phyloP scores from a whole-genome alignment of 176 grass and related monocot species.

The Elaeis guineensis region DNA sequence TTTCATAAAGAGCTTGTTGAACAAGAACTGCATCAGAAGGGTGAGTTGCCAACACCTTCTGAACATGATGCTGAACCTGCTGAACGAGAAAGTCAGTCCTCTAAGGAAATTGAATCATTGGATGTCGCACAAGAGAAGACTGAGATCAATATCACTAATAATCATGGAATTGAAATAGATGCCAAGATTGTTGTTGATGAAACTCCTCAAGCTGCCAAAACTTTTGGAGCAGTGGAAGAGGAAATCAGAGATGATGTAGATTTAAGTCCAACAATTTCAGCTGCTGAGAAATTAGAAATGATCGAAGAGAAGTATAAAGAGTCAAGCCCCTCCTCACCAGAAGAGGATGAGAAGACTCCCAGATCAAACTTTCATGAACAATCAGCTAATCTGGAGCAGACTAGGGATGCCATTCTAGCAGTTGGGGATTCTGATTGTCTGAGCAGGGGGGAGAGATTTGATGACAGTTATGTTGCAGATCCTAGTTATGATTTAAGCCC shows the following conservation, averaged over 20 bases:
- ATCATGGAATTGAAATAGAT: constrained; percentile 44
- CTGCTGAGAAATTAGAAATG: background rate
- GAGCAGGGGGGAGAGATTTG: no score
- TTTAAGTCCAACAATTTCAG: background rate
- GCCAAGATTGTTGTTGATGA: constrained; percentile 42
- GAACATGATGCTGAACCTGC: constrained; percentile 42
- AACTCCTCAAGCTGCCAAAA: constrained; percentile 32
- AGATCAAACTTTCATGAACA: no score
- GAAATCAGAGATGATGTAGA: constrained; percentile 25
- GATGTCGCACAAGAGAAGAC: constrained; percentile 67
- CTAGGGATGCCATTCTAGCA: no score
- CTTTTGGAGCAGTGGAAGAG: constrained; percentile 37
- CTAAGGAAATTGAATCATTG: constrained; percentile 61
- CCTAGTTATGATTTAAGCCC: no score
- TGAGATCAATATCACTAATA: constrained; percentile 46
- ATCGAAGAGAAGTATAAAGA: background rate
- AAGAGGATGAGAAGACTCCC: no score
- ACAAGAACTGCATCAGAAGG: constrained; percentile 18
- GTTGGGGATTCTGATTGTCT: no score
- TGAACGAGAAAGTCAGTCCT: constrained; percentile 63
- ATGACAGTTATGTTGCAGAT: no score
- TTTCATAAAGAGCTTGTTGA: constrained; percentile 24
- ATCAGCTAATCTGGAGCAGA: no score
- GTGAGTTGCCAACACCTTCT: constrained; percentile 1
- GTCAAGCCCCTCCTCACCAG: no score